Base-by-base conservation (phyloP, 345 rosid genomes). In the Microcos paniculata region DNA sequence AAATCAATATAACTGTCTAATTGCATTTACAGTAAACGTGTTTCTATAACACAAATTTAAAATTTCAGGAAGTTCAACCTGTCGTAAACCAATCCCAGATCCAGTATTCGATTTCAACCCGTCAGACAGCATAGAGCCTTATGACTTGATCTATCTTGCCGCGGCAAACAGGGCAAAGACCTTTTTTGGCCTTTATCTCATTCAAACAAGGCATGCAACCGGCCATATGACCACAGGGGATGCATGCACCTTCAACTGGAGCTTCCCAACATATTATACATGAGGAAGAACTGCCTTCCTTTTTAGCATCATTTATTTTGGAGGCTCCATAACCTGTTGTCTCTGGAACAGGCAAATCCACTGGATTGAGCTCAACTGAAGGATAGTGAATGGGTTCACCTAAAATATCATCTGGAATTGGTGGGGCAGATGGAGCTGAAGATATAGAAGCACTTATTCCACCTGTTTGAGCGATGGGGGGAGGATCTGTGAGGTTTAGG, bases 141-240 rank as follows among this genome's bases (percentile, higher is more conserved):
- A 85, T 30, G 21, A 88, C 82, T 82, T 82, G 82, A 69, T 81
- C 74, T 53, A 84, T 85, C 78, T 77, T 79, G 40, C 85, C 57
- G 62, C 90, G 80, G 77, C 90, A 87, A 59, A 87, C 81, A 18
- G 90, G 90, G 80, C 90, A 87, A 40, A 75, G 58, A 77, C 87
- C 87, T 56, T 85, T 82, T 78, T 82, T 85, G 77, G 73, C 66
- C 72, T 84, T 82, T 62, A 87, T 73, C 77, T 87, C 86, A 24
- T 74, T 82, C 74, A 87, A 80, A 77, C 90, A 87, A 33, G 87
- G 79, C 86, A 85, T 83, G 77, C 90, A 87, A 24, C 88, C 88
- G 9, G 81, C 87, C 90, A 87, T 85, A 73, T 87, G 90, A 69
- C 90, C 90, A 56, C 90, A 87, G 42, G 88, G 90, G 40, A 85